These are phyloP conservation scores for Phalaenopsis equestris DNA, from an alignment of 106 monocot species.

Conservation along the genomic window DNA sequence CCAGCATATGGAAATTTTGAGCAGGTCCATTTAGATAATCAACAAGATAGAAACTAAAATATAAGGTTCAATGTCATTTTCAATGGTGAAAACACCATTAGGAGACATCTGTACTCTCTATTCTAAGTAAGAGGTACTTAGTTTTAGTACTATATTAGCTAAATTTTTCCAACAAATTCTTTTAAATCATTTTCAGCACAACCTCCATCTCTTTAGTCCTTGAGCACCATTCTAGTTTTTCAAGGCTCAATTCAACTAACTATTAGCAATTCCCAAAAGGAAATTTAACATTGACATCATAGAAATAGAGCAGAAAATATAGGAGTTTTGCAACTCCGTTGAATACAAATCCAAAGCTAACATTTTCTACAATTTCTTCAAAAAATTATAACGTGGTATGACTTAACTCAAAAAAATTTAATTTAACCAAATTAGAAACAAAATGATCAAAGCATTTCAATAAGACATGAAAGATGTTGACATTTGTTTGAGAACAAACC, in stretches of 20 bases:
- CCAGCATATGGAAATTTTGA: not conserved
- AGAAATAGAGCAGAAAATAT: not conserved
- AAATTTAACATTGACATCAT: not conserved
- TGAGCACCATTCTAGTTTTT: not conserved
- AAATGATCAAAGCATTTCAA: not conserved
- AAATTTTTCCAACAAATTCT: not conserved
- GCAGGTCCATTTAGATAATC: not conserved
- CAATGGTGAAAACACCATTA: no score
- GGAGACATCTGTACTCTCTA: not conserved
- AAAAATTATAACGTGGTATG: not conserved
- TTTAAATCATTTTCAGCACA: not conserved
- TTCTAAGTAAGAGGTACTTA: not conserved
- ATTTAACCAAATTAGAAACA: not conserved
- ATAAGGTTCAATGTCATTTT: not conserved
- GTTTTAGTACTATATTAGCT: not conserved
- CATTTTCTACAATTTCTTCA: not conserved
- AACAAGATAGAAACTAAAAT: not conserved
- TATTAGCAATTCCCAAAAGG: not conserved
- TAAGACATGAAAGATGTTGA: not conserved
- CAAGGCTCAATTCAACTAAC: not conserved
- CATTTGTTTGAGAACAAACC: conserved; percentile 30
- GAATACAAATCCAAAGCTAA: not conserved
- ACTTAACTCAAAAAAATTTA: not conserved
- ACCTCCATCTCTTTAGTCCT: not conserved
- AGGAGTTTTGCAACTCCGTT: not conserved